Conservation (phyloP, 352 stramenopile genomes). For the Peronosclerospora sorghi region DNA sequence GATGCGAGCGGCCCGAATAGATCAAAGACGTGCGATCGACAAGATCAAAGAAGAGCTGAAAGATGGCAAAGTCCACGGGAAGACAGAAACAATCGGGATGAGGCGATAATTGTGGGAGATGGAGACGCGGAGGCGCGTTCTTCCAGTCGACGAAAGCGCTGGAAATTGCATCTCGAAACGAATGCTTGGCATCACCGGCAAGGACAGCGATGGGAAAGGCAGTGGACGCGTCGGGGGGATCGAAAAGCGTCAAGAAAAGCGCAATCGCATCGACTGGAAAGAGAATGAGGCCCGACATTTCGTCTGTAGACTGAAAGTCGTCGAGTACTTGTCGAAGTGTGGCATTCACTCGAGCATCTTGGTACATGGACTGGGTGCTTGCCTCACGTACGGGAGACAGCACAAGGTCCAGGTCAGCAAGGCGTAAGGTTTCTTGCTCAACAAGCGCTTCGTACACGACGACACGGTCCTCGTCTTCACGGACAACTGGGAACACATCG, state of each 20-base stretch:
- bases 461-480: not conserved
- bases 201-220: slow-evolving; percentile 24
- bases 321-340: slow-evolving; percentile 28
- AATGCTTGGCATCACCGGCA: slow-evolving; percentile 53
- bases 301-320: slow-evolving; percentile 7
- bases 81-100: slow-evolving; percentile 75
- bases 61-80: too few species aligned
- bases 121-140: too few species aligned
- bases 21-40: too few species aligned
- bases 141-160: slow-evolving; percentile 44
- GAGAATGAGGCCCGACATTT: slow-evolving; percentile 38
- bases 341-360: slow-evolving; percentile 24
- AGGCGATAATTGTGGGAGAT: slow-evolving; percentile 62
- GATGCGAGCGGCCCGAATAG: too few species aligned
- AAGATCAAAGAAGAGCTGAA: too few species aligned
- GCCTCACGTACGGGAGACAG: slow-evolving; percentile 18
- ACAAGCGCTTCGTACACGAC: slow-evolving; percentile 35
- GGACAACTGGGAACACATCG: slow-evolving; percentile 47
- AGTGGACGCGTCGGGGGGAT: not conserved
- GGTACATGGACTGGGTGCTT: slow-evolving; percentile 20
- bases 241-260: slow-evolving; percentile 33
- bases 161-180: slow-evolving; percentile 46
- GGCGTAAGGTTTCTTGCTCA: slow-evolving; percentile 28
- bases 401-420: slow-evolving; percentile 42
- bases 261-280: slow-evolving; percentile 58